Evolutionary conservation across 1,284 basidiomycete species (phyloP), one percentile per base, ranked within the genome.

Genomic region (Microbotryum saponariae): DNA sequence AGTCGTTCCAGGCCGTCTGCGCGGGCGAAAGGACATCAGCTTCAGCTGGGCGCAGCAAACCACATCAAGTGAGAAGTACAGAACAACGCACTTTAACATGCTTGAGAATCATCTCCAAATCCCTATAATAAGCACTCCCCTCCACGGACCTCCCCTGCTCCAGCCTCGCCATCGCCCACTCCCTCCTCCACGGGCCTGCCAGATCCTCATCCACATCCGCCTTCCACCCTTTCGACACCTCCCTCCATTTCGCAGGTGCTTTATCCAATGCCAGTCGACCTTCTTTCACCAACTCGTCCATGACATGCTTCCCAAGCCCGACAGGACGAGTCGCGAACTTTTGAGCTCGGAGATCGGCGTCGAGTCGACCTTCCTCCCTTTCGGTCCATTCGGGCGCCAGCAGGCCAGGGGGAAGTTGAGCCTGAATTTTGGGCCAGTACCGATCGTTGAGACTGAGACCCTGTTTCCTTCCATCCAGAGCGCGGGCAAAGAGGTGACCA

Each of bases 381-480:
- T 45, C 46, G 3, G 58, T 59, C 61, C 61, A 66, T 1, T 6
- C 6, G 2, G 65, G 65, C 25, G 37, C 37, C 6, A 31, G 25
- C 6, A 23, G n/a, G 45, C 51, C 27, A n/a, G 47, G n/a, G 5
- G 37, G 48, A 51, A 66, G 59, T 52, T 50, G 52, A 14, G 12
- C 6, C 52, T 61, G 51, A 5, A 54, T 54, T 2, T n/a, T 31
- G 21, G 9, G 21, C 59, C 65, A 66, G 23, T 58, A 42, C 14
- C 47, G 42, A 20, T 50, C n/a, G 3, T 54, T 37, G 58, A 65
- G 63, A 23, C 37, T 16, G 12, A 62, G 54, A 2, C 69, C 69
- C 37, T 64, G 64, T 54, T 70, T 70, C 23, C 62, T 58, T 4
- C 64, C 69, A 49, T 70, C 69, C 42, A 70, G 66, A 14, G 66